These are phyloP conservation scores for Chondrus crispus DNA, from an alignment of 23 red algal genomes.

Conservation along the genomic window DNA sequence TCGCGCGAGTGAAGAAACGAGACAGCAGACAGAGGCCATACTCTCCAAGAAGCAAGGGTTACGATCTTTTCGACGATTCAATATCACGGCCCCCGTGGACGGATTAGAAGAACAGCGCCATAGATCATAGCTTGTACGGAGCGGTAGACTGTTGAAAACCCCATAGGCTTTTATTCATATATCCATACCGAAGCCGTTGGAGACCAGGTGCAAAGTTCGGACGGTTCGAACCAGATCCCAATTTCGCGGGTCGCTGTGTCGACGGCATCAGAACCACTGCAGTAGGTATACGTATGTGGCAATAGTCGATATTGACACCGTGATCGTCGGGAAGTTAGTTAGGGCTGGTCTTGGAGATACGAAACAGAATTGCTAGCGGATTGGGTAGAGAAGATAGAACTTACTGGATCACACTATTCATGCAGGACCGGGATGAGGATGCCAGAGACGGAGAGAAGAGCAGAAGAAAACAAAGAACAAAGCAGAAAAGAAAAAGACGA, in stretches of 20 bases:
- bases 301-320: background rate
- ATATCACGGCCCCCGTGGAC: too few species aligned
- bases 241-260: slow-evolving; percentile 96
- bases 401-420: slow-evolving; percentile 41
- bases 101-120: too few species aligned
- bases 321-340: too few species aligned
- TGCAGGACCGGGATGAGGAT: background rate
- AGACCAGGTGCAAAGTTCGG: slow-evolving; percentile 70
- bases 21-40: background rate
- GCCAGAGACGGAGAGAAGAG: background rate
- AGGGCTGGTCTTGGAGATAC: too few species aligned
- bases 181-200: slow-evolving; percentile 71
- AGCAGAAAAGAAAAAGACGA: background rate
- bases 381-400: background rate
- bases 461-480: background rate
- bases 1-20: background rate
- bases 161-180: slow-evolving; percentile 98
- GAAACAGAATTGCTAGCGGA: too few species aligned
- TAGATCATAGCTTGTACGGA: too few species aligned
- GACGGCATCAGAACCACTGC: slow-evolving; percentile 80
- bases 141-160: too few species aligned
- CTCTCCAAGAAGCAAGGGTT: too few species aligned
- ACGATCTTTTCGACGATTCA: too few species aligned
- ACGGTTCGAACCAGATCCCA: slow-evolving; percentile 81
- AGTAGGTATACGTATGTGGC: background rate